Evolutionary conservation across 2,329 filamentous ascomycete genomes (phyloP), one percentile per base, ranked within the genome.

Genomic region (Seiridium unicorne): DNA sequence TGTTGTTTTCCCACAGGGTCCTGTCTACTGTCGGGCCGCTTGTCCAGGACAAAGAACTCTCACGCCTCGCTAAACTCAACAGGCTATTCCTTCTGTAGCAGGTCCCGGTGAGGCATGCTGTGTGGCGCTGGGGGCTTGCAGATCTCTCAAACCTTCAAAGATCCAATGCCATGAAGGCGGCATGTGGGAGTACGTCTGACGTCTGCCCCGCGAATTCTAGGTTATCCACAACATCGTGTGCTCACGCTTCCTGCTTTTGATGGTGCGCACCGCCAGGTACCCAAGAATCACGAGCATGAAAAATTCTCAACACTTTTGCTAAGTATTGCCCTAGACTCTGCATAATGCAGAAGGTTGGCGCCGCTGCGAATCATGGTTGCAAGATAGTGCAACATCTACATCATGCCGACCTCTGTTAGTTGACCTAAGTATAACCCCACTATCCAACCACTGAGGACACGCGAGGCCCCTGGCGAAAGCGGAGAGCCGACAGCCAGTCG

Each of bases 61-160:
- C 18, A n/a, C 49, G 11, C 32, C 34, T 53, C 49, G 49, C 49
- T 53, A 53, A 53, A 53, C 6, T 34, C 11, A 34, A 32, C 35
- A 40, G 47, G 36, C 57, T 48, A 59, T 54, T 35, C 58, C 51
- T 35, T 44, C 42, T 51, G 32, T 18, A 56, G 58, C 26, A 60
- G 58, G 51, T 60, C 58, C 51, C 40, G 18, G 44, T 34, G 8
- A 31, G 55, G n/a, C 8, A n/a, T 18, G 18, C 18, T 48, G 13
- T 44, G n/a, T 49, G 55, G 58, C 51, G 51, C 40, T 55, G 49
- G 44, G 34, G 51, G 51, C 42, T 59, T 48, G 58, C 58, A 60
- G 58, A 60, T 56, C 58, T 36, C 18, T 26, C 18, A 26, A 26
- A 26, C 18, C 18, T 26, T 26, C 18, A 26, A 26, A 26, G 18